A percentile compares a stretch with the other conserved stretches of the same genome.
Conservation (phyloP, 2,329 filamentous ascomycete genomes). For the Teratosphaeria destructans region DNA sequence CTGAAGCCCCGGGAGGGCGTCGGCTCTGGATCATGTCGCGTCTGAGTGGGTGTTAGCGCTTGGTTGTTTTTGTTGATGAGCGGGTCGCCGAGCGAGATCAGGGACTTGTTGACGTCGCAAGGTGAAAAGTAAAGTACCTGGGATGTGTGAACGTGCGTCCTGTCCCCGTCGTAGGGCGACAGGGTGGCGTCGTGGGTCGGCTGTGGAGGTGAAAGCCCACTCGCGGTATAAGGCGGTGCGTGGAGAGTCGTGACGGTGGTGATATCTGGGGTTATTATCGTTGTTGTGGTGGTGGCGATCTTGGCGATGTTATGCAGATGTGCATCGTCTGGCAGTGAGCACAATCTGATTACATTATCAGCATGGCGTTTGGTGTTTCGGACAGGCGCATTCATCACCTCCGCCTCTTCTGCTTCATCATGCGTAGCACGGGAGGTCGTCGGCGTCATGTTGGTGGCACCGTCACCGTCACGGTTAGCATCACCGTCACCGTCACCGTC, state of each 20-base stretch:
- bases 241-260: neutral
- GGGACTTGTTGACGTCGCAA: constrained; percentile 10
- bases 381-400: neutral
- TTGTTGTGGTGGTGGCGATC: neutral
- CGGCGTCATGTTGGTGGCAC: neutral
- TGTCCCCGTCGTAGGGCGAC: neutral
- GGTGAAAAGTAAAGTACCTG: neutral
- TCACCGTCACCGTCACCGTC: too few relatives aligned
- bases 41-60: constrained; percentile 7
- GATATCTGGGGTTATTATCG: neutral
- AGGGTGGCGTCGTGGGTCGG: neutral
- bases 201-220: neutral
- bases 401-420: neutral
- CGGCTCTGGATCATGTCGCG: constrained; percentile 3
- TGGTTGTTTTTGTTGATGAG: constrained; percentile 3
- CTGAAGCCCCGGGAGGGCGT: neutral
- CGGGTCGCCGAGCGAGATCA: constrained; percentile 16
- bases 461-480: too few relatives aligned
- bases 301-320: neutral
- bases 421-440: neutral
- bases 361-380: neutral
- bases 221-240: neutral
- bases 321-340: neutral
- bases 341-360: neutral
- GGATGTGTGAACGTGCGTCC: neutral